Evolutionary conservation across 2,329 filamentous ascomycete genomes (phyloP), one percentile per base, ranked within the genome.

Genomic region (Alternaria sp.): DNA sequence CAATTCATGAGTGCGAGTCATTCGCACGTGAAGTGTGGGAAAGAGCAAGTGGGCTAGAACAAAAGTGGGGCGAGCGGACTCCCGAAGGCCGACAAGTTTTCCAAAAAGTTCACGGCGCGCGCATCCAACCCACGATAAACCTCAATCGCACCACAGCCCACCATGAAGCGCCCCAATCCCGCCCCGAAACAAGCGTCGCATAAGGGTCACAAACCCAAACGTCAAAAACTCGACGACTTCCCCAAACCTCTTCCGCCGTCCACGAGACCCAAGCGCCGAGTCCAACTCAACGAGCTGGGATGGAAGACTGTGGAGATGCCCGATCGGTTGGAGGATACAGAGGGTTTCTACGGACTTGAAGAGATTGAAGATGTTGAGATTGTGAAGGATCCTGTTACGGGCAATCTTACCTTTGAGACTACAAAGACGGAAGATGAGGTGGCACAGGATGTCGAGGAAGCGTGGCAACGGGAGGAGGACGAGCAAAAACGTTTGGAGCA

Each of bases 281-380:
- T 83, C 15, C 74, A 77, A 40, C 72, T 87, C 32, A 84, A 89
- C 62, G 82, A 86, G 43, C 80, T 91, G 59, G 81, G 83, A 73
- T 91, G 89, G 89, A 87, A 86, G 65, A 84, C 88, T 19, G 88
- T 96, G 4, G 77, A 83, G 36, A 82, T 91, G 71, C 92, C 93
- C 7, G 91, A 94, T 74, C 89, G 91, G 75, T 85, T 94, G 71
- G 89, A 95, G 49, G 93, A 97, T 81, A 92, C 92, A n/a, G 93
- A 96, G 68, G 96, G 96, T 0, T 97, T 99, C 79, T 96, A 90
- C 72, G 93, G 92, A 0, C 82, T 99, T 2, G 93, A 99, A 74
- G 94, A 98, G 74, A 90, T 98, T 50, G 92, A 97, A 15, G 93
- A 92, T 55, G 92, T 99, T 1, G 92, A 97, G 28, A 86, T 99